Conservation (phyloP, 2,329 filamentous ascomycete genomes). For the Apiospora sp. region DNA sequence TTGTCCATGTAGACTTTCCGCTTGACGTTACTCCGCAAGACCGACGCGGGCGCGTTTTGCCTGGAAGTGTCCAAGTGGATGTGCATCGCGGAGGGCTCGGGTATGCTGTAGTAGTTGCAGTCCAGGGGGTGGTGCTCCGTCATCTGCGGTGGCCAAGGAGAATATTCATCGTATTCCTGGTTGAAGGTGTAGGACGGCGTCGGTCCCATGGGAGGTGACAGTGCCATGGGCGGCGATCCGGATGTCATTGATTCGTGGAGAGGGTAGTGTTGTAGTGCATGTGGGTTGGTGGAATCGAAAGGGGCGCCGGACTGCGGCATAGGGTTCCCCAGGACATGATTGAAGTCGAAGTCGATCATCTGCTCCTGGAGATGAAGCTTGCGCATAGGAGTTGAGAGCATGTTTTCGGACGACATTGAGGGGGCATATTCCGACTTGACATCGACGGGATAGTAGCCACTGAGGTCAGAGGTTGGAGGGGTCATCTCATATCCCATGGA, state of each 20-base stretch:
- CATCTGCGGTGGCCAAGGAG: conserved; percentile 1
- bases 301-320: conserved; percentile 27
- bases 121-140: not conserved
- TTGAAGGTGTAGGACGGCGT: conserved; percentile 32
- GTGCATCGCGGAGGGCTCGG: not conserved
- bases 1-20: conserved; percentile 14
- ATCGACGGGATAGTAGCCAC: conserved; percentile 38
- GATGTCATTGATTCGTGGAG: conserved; percentile 27
- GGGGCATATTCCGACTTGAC: conserved; percentile 17
- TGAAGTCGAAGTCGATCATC: conserved; percentile 37
- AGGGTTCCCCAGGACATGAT: conserved; percentile 33
- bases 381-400: conserved; percentile 36
- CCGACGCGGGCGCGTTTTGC: not conserved
- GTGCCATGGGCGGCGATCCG: conserved; percentile 30
- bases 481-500: conserved; percentile 41
- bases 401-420: conserved; percentile 30
- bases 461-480: conserved; percentile 42
- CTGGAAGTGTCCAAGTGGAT: not conserved
- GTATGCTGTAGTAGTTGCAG: not conserved
- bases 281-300: conserved; percentile 32
- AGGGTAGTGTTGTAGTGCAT: conserved; percentile 30
- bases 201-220: conserved; percentile 32
- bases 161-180: not conserved
- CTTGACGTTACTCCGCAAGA: conserved; percentile 1
- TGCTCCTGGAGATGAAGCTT: conserved; percentile 35